Evolutionary conservation across 108 stramenopile genomes (phyloP), one percentile per base, ranked within the genome.

Genomic region (Schizochytrium sp.): DNA sequence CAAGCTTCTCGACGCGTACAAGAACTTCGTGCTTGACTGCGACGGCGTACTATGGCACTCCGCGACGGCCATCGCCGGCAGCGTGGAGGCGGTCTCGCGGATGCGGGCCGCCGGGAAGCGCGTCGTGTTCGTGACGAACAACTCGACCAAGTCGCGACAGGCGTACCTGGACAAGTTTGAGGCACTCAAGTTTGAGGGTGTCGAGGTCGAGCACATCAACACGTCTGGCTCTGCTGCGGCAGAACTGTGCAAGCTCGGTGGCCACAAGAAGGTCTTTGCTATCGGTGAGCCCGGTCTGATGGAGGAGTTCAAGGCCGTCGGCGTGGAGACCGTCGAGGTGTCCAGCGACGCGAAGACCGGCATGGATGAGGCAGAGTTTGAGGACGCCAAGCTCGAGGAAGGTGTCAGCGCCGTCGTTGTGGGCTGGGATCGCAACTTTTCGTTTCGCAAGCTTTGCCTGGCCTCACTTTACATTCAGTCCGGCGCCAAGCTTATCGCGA

Each of bases 41-140:
- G 96, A 97, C 63, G 96, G 96, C 29, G 96, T 96, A 4, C 88
- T 97, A 51, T 97, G 96, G 89, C 91, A 96, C 88, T 95, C 95
- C 0, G 88, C 90, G 6, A 93, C 94, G 88, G 89, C 91, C 29
- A 93, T 94, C 72, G 95, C 96, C 28, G 92, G 89, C 25, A 94
- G 95, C 12, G 60, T 92, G 5, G 89, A 93, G 72, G 90, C 95
- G 57, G 89, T 96, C n/a, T 58, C 90, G 89, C 63, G 53, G 53
- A 60, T 96, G 12, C 71, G 92, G 8, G 88, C 83, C 0, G 87
- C 60, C 6, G 91, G 93, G 5, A 97, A 96, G 88, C 92, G 89
- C 88, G 91, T 96, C 25, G 91, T 96, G 23, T 96, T 97, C 89
- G 94, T 96, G 34, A 96, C 96, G 12, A 97, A 97, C 90, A 96